These are phyloP conservation scores for Wickerhamiella kurtzmanii DNA, from an alignment of 805 yeast species.

Conservation along the genomic window DNA sequence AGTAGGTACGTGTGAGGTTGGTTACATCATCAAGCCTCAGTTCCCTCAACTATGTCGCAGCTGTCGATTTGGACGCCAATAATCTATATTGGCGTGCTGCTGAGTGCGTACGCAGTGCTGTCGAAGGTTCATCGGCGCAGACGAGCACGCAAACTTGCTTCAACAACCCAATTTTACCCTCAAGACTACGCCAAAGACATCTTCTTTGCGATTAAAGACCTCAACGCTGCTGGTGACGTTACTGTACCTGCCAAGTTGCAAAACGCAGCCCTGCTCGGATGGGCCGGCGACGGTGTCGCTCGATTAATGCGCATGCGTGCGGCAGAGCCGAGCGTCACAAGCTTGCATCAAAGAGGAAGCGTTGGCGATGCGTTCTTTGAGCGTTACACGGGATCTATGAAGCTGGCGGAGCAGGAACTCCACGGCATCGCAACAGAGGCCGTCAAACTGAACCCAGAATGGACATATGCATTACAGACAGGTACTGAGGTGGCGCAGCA, in stretches of 20 bases:
- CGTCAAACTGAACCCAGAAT: conserved; percentile 56
- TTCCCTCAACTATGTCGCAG: neutral
- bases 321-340: conserved; percentile 50
- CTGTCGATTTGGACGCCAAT: conserved; percentile 25
- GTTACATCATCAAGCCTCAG: too few species aligned
- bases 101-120: conserved; percentile 54
- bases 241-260: conserved; percentile 67
- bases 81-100: conserved; percentile 54
- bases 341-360: conserved; percentile 72
- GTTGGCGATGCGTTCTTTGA: conserved; percentile 83
- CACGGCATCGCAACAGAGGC: conserved; percentile 66
- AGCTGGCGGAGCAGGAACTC: conserved; percentile 69
- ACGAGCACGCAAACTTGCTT: conserved; percentile 38
- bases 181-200: conserved; percentile 49
- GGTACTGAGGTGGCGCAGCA: conserved; percentile 82
- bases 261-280: conserved; percentile 50
- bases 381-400: conserved; percentile 62
- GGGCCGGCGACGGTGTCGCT: conserved; percentile 81
- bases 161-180: conserved; percentile 60
- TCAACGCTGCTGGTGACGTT: conserved; percentile 25
- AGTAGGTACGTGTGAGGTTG: too few species aligned
- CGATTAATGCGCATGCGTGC: conserved; percentile 75
- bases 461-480: conserved; percentile 66
- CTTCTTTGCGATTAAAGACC: conserved; percentile 40
- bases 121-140: conserved; percentile 53